Conservation (phyloP, 208 protist species). For the Tritrichomonas foetus region DNA sequence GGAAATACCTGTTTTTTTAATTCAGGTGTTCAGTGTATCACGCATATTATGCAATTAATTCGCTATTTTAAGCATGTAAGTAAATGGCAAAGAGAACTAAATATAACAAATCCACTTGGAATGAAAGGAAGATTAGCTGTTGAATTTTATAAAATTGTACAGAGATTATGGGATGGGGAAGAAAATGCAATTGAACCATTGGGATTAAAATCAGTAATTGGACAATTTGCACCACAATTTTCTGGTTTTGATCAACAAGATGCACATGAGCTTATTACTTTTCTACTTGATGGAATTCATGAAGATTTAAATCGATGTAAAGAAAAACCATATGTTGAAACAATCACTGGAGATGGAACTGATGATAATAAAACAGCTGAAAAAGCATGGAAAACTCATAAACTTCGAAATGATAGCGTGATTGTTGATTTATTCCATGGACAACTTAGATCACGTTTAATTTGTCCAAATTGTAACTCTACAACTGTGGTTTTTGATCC, state of each 20-base stretch:
- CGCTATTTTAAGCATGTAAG: background rate
- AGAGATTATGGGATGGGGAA: background rate
- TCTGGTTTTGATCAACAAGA: slow-evolving; percentile 50
- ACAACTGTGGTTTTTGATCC: slow-evolving; percentile 39
- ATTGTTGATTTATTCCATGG: slow-evolving; percentile 15
- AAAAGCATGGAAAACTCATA: background rate
- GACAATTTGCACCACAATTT: slow-evolving; percentile 44
- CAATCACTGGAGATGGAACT: background rate
- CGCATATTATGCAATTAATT: background rate
- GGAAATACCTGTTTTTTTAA: slow-evolving; percentile 37
- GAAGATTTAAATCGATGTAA: slow-evolving; percentile 71
- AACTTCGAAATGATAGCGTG: background rate
- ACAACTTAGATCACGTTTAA: background rate
- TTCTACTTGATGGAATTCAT: slow-evolving; percentile 73
- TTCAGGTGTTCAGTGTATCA: background rate
- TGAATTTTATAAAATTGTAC: background rate
- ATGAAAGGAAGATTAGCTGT: background rate
- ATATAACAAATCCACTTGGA: background rate
- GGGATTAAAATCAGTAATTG: slow-evolving; percentile 52
- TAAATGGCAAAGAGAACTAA: background rate
- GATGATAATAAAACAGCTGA: background rate
- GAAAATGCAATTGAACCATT: slow-evolving; percentile 22
- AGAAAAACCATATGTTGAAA: background rate
- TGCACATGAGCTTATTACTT: slow-evolving; percentile 58
- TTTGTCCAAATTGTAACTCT: slow-evolving; percentile 30